A percentile compares a stretch with the other conserved stretches of the same genome.
These are phyloP conservation scores for Auricularia auricula-judae DNA, from an alignment of 768 basidiomycete species.

Conservation along the genomic window DNA sequence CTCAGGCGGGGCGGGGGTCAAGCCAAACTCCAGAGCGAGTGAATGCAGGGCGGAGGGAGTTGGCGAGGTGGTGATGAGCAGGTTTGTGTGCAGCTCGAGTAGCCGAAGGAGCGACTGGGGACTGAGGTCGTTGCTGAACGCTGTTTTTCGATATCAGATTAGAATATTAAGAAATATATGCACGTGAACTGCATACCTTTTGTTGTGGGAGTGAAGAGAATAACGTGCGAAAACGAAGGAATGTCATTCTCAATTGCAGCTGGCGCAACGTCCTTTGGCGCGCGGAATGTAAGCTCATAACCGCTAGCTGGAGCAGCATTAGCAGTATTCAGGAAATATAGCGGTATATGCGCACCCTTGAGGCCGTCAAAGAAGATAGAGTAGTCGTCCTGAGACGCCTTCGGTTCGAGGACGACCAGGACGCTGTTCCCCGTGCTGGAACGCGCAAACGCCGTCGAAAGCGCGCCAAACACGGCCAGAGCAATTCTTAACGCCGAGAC, in stretches of 20 bases:
- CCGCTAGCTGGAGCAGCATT: constrained; percentile 47
- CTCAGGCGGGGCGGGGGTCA: constrained; percentile 77
- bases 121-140: constrained; percentile 60
- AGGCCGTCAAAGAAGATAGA: constrained; percentile 75
- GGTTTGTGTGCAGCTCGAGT: constrained; percentile 60
- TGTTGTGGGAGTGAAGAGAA: constrained; percentile 74
- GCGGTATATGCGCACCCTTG: constrained; percentile 37
- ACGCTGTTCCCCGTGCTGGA: constrained; percentile 79
- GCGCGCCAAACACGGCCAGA: not conserved
- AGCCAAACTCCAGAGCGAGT: constrained; percentile 83
- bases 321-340: not conserved
- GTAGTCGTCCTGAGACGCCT: constrained; percentile 54
- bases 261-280: constrained; percentile 64
- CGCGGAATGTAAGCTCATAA: constrained; percentile 78
- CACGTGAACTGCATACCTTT: constrained; percentile 48
- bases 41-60: constrained; percentile 63
- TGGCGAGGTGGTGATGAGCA: constrained; percentile 72
- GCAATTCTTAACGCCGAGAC: not conserved
- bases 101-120: constrained; percentile 72
- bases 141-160: constrained; percentile 24
- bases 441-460: constrained; percentile 30
- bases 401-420: constrained; percentile 73
- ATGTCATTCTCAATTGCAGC: constrained; percentile 58
- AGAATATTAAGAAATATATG: not conserved
- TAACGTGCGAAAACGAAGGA: constrained; percentile 72